Base-by-base conservation (phyloP, 2,329 filamentous ascomycete species). In the Fusarium kyushuense region DNA sequence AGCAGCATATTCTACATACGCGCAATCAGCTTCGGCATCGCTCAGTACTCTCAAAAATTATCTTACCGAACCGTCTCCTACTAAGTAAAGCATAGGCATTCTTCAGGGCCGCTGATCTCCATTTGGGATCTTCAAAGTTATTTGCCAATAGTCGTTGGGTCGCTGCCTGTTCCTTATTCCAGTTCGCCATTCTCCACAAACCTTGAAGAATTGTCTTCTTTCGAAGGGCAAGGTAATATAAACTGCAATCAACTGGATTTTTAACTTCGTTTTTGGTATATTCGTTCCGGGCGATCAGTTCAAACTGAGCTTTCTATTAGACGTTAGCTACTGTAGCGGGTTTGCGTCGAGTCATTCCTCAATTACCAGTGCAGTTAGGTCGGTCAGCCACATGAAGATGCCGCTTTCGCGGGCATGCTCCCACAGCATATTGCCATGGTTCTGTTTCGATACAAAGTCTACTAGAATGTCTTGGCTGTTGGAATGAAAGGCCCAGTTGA, bases 71-170 rank as follows among this genome's bases (percentile, higher is more conserved):
- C 49, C 96, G 86, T 43, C 93, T 87, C 79, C 94, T 96, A 69
- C 95, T 96, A 76, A 99, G 90, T 55, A 99, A 80, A 4, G 96
- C 95, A 79, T 97, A 99, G 0, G 96, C 96, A 77, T 99, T 99
- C 80, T 99, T 99, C 62, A 97, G 82, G 1, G 96, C 96, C 6
- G 93, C 89, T 2, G 92, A 97, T 76, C 88, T 92, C 92, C 96
- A 98, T 71, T 92, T 91, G 1, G 90, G 86, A 65, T 97, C 92
- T 6, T 88, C 85, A 77, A 99, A 99, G 77, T 98, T 94, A 74
- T 97, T 96, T n/a, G 90, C 86, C 23, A 99, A 83, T 30, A 99
- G 84, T 63, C 87, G 89, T 62, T 90, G 87, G 0, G 96, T 99
- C 0, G 91, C 89, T 4, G 79, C 83, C 78, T 98, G 96, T 78